Percentiles rank a stretch among this genome's conserved stretches.
Evolutionary conservation across 805 yeast genomes (phyloP).

Genomic region (Candida ipomoeae): DNA sequence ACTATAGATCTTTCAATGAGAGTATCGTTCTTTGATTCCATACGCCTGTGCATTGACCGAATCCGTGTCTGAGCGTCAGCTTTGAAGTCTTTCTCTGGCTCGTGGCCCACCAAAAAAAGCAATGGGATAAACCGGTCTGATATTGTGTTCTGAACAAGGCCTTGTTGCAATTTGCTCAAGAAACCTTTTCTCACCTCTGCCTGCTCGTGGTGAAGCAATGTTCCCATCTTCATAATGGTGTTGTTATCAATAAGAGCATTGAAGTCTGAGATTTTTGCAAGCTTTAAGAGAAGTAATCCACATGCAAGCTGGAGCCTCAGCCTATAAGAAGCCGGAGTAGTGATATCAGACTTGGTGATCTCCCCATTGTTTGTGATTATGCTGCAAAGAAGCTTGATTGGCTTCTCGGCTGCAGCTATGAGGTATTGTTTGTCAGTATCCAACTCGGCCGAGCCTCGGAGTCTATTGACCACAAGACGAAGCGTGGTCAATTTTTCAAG

Average conservation of each 20-base stretch:
- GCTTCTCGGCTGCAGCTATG: conserved; percentile 27
- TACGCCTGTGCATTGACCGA: conserved; percentile 48
- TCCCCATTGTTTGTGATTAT: conserved; percentile 78
- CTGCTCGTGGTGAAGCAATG: conserved; percentile 65
- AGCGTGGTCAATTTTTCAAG: conserved; percentile 51
- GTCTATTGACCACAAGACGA: conserved; percentile 55
- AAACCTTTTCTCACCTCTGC: conserved; percentile 52
- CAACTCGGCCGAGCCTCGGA: conserved; percentile 40
- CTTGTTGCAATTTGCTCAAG: conserved; percentile 46
- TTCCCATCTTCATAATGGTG: conserved; percentile 49
- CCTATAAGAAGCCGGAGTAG: conserved; percentile 59
- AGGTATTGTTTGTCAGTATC: conserved; percentile 14
- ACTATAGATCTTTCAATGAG: conserved; percentile 64
- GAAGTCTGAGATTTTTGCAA: conserved; percentile 54
- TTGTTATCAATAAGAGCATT: conserved; percentile 49
- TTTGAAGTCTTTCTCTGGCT: conserved; percentile 53
- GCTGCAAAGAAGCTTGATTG: conserved; percentile 60
- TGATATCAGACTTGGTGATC: conserved; percentile 50
- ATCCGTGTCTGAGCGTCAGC: conserved; percentile 66
- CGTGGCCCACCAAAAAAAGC: conserved; percentile 71
- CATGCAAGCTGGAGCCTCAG: conserved; percentile 63
- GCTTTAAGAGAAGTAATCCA: conserved; percentile 58
- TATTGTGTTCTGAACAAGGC: conserved; percentile 47
- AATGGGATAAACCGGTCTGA: conserved; percentile 66
- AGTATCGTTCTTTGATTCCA: conserved; percentile 34